Base-by-base conservation (phyloP, 2,329 filamentous ascomycete genomes). In the Fusarium coffeatum region DNA sequence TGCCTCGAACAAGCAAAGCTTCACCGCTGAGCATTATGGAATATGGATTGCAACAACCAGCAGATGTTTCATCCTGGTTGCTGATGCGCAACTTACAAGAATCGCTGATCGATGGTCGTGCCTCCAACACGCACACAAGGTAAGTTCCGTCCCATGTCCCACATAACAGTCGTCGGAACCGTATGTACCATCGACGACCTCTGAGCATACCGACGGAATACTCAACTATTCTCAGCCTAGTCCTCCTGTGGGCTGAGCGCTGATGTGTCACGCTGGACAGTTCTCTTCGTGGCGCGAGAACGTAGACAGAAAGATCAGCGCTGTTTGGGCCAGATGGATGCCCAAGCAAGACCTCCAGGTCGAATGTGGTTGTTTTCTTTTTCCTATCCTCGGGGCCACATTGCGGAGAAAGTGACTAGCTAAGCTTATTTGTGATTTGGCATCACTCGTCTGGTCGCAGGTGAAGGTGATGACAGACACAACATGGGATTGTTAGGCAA, bases 261-360 rank as follows among this genome's bases (percentile, higher is more conserved):
- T 46, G 47, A 54, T 37, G 32, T 63, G 62, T 49, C 57, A 62
- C 56, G 62, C 28, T 46, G 27, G 30, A 34, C 54, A 57, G 40
- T 23, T 15, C 15, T 40, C n/a, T 43, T 55, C 32, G 23, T 28
- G 51, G 47, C 45, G 49, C 66, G 37, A 50, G 15, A 40, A 42
- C 32, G 40, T 45, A 55, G 32, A 60, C n/a, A 28, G 34, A 55
- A 59, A 30, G 68, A 69, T 68, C 64, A 55, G 64, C 68, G 59
- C 40, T 53, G 57, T 47, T 37, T 48, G 50, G 49, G 64, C 59
- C 40, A 65, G 28, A 51, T 69, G 30, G 63, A 63, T 51, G 49
- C 49, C 49, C 49, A 51, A 51, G 49, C 57, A 53, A 66, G 42
- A 51, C 42, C 64, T 53, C 53, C 46, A 41, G 27, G 30, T 57